phyloP scores from a whole-genome alignment of 75 land plant species.

The Chamaecyparis obtusa region DNA sequence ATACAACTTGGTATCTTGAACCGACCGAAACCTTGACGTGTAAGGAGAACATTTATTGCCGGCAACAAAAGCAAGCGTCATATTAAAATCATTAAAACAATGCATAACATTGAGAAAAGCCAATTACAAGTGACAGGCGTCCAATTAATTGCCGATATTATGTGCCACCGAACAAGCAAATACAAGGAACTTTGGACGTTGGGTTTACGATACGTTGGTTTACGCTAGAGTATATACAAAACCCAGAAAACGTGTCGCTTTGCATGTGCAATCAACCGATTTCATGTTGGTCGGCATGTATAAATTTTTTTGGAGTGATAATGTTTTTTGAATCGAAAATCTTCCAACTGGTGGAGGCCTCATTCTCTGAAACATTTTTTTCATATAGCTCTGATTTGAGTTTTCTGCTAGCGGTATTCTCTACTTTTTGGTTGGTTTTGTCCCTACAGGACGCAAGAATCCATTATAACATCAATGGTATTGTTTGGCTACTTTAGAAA shows the following conservation, averaged over 20 bases:
- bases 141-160: too few species aligned
- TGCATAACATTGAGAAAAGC: too few species aligned
- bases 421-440: background rate
- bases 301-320: too few species aligned
- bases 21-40: background rate
- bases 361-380: background rate
- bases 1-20: too few species aligned
- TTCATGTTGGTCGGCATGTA: background rate
- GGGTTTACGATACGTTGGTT: background rate
- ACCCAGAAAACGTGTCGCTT: background rate
- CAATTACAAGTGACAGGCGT: background rate
- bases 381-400: background rate
- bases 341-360: background rate
- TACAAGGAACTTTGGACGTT: background rate
- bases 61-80: background rate
- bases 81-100: background rate
- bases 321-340: background rate
- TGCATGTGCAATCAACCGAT: background rate
- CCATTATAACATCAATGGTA: background rate
- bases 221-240: background rate
- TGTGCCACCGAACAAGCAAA: background rate
- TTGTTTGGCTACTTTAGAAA: background rate
- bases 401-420: background rate
- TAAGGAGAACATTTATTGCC: background rate
- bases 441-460: background rate